Evolutionary conservation across 441 rosid genomes (phyloP).

Genomic region (Geranium incanum): DNA sequence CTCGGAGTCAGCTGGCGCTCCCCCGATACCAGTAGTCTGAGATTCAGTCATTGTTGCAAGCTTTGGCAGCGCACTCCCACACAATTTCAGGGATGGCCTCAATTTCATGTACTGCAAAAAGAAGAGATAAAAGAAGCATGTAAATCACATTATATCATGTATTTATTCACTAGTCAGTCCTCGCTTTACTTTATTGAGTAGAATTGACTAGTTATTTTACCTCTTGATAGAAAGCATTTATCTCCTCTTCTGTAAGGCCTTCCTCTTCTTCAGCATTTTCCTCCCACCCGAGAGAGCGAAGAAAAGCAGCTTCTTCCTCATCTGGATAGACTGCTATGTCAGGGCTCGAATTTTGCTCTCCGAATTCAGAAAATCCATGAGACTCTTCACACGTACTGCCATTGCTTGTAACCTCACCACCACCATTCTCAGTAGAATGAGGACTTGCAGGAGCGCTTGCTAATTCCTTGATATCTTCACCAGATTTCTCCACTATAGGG

Average conservation of each 20-base stretch:
- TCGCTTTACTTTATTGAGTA: not conserved
- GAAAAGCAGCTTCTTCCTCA: constrained; percentile 70
- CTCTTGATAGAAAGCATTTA: constrained; percentile 54
- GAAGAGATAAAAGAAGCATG: not conserved
- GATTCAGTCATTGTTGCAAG: constrained; percentile 28
- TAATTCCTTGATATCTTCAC: constrained; percentile 35
- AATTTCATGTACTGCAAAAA: constrained; percentile 2
- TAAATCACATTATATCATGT: not conserved
- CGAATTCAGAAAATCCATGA: constrained; percentile 36
- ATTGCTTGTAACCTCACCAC: constrained; percentile 34
- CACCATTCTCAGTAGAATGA: constrained; percentile 35
- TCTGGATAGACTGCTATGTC: constrained; percentile 30
- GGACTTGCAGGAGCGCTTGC: constrained; percentile 30
- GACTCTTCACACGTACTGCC: constrained; percentile 32
- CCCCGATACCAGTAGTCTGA: constrained; percentile 28
- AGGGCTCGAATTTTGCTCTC: constrained; percentile 22
- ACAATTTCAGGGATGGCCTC: constrained; percentile 31
- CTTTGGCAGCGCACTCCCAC: constrained; percentile 44
- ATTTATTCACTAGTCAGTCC: not conserved
- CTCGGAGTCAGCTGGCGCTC: constrained; percentile 41
- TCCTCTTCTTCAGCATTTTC: constrained; percentile 63
- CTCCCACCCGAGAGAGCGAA: constrained; percentile 93
- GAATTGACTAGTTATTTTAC: constrained; percentile 28
- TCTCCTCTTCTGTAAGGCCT: constrained; percentile 85
- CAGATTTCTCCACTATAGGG: constrained; percentile 34